These are phyloP conservation scores for Ichthyophthirius multifiliis DNA, from an alignment of 169 alveolate species.

Conservation along the genomic window DNA sequence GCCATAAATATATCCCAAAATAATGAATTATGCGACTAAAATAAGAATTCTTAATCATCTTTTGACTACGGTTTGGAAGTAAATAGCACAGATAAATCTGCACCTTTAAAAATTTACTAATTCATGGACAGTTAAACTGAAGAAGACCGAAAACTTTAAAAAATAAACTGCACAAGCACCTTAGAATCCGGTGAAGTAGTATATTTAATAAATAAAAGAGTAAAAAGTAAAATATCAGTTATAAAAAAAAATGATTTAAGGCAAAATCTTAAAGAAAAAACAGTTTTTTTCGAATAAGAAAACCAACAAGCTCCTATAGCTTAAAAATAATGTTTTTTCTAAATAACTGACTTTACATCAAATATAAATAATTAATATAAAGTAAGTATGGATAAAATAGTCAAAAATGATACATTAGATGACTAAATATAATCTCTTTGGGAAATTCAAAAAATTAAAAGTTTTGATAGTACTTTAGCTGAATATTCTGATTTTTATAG, in stretches of 20 bases:
- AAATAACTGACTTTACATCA: not conserved
- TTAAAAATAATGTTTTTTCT: not conserved
- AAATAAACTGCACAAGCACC: not conserved
- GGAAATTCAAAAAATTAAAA: conserved; percentile 18
- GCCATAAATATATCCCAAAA: conserved; percentile 1
- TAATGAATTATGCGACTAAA: not conserved
- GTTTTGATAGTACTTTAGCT: not conserved
- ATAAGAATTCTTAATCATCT: not conserved
- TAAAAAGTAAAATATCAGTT: conserved; percentile 2
- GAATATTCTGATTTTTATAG: conserved; percentile 14
- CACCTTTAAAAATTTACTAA: conserved; percentile 13
- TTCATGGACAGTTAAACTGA: conserved; percentile 4
- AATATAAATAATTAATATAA: not conserved
- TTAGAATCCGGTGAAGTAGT: conserved; percentile 32
- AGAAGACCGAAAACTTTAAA: not conserved
- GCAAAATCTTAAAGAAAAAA: not conserved
- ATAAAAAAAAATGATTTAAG: not conserved
- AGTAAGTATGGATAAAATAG: conserved; percentile 27
- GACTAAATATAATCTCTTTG: conserved; percentile 18
- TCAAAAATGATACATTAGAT: too few species aligned
- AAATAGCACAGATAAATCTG: conserved; percentile 19
- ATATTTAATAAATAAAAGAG: conserved; percentile 4
- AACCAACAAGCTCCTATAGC: not conserved
- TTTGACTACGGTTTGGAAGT: conserved; percentile 21
- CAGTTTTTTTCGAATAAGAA: not conserved